Conservation (phyloP, 73 alveolate genomes). For the Durusdinium trenchii region DNA sequence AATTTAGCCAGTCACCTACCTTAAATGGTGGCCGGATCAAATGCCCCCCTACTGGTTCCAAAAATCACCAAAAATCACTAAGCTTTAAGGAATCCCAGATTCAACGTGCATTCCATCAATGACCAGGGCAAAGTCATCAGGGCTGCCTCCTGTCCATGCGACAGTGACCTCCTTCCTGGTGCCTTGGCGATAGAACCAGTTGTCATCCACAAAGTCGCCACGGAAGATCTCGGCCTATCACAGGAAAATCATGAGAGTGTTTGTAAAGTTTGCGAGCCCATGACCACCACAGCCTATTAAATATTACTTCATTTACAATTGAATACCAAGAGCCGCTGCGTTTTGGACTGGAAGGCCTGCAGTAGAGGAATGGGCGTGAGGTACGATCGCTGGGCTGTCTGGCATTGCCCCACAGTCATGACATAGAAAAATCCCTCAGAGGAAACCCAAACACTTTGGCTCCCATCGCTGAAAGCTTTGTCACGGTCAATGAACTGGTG, state of each 20-base stretch:
- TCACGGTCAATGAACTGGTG: background rate
- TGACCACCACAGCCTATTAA: too few relatives aligned
- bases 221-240: background rate
- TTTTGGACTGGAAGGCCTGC: too few relatives aligned
- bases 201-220: background rate
- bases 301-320: too few relatives aligned
- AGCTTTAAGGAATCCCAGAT: background rate
- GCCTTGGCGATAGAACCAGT: background rate
- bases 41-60: too few relatives aligned
- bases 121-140: constrained; percentile 6
- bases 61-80: too few relatives aligned
- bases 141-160: background rate
- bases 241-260: background rate
- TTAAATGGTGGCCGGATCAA: too few relatives aligned
- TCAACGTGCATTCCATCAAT: background rate
- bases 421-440: background rate
- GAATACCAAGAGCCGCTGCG: too few relatives aligned
- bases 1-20: too few relatives aligned
- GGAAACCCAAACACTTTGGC: background rate
- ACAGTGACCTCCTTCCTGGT: background rate
- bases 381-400: too few relatives aligned
- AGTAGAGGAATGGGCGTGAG: too few relatives aligned
- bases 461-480: background rate
- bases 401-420: background rate
- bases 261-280: too few relatives aligned